Evolutionary conservation across 2,329 filamentous ascomycete genomes (phyloP), one percentile per base, ranked within the genome.

Genomic region (Remersonia thermophila): DNA sequence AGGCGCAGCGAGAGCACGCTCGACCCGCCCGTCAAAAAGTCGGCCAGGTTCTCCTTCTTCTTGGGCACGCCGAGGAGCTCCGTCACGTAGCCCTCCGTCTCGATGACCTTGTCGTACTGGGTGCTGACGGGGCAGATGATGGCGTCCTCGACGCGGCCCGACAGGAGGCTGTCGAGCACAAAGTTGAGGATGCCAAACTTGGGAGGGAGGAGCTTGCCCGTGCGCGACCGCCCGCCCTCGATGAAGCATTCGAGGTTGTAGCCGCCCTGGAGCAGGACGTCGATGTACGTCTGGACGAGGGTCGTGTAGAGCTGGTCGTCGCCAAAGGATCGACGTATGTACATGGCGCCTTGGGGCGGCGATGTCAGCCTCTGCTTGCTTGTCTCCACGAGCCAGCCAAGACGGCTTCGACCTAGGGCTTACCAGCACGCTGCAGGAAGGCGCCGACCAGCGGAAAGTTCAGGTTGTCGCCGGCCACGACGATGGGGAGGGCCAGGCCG

Each of bases 211-310:
- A 98, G 71, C 60, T 98, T 98, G 18, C 91, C 91, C 0, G 89
- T 98, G 35, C 91, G 70, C 23, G 87, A 95, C 13, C 91, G 73
- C 1, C 89, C 87, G 12, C 91, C 91, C 61, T 98, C 91, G 40
- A 98, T 93, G 51, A 98, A 98, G 57, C 91, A 98, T 57, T 95
- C 89, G 33, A 98, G 75, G 55, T 98, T 96, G 59, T 80, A 94
- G 1, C 91, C 91, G 45, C 84, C 79, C 52, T 91, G 83, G 3
- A 98, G 66, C 30, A 98, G 57, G 0, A 85, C 93, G 55, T 98
- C 91, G 49, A 98, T 86, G 52, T 98, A 98, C 6, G 86, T 75
- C 57, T 98, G 91, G 6, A 98, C 89, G n/a, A 96, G 67, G 0
- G 87, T 89, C 4, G 77, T 76, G 55, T 98, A 98, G 1, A 98